Base-by-base conservation (phyloP, 305 asterid genomes). In the Salvia sclarea region DNA sequence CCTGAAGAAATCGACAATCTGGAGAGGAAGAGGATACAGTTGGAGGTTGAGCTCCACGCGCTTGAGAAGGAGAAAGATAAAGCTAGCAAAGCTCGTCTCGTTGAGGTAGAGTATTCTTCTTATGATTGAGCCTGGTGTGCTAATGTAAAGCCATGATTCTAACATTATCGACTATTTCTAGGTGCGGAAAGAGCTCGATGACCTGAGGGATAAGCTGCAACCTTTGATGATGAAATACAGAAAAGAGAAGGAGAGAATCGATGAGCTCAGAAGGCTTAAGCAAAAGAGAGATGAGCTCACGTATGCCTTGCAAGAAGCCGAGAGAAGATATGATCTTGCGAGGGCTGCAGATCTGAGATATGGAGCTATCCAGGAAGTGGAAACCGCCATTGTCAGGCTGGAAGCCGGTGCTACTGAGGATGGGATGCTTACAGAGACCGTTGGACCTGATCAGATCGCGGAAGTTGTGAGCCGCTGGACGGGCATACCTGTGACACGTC, bases 391-490 rank as follows among this genome's bases (percentile, higher is more conserved):
- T 8, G 74, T 92, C 7, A 78, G 62, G 49, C 94, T 93, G 0
- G 97, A 93, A 72, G 43, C 80, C 0, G 70, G 73, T 21, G 75
- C 86, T 4, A 78, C 44, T 1, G 90, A 85, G 49, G 61, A 74
- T 13, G 78, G 77, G 21, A 90, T 90, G 93, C 81, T 93, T 0
- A 87, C 94, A 0, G 96, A 93, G 69, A 79, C 96, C 0, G 98
- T 93, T 0, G 97, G 98, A 0, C 98, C 96, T 0, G 98, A 93
- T 31, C 96, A 93, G 55, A 88, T 93, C 2, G 96, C 96, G 0
- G 96, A 93, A 69, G 96, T 93, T 1, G 96, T 93, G 77, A 88
- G 96, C 40, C 95, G 95, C 0, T 90, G 97, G 98, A 93, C 97
- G 0, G 97, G 98, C 2, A 90, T 90, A 40, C 98, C 96, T 0